Base-by-base conservation (phyloP, 352 stramenopile species). In the Pythium guiyangense region DNA sequence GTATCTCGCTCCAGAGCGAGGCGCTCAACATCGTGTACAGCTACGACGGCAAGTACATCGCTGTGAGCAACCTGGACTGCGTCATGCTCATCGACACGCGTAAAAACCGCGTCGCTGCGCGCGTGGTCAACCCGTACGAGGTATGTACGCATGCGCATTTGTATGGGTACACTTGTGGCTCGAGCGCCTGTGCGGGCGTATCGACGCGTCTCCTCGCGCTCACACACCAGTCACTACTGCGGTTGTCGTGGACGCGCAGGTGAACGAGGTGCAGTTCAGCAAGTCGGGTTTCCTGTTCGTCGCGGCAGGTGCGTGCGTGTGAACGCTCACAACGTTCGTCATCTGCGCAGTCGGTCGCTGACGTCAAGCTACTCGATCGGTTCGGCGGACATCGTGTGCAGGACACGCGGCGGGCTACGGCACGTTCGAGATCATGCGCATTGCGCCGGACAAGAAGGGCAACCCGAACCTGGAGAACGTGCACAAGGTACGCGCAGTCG, bases 261-360 rank as follows among this genome's bases (percentile, higher is more conserved):
- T 85, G 9, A 87, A 88, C 54, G 84, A 94, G 35, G 77, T 92
- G 64, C 81, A 92, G 60, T 94, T 92, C 67, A 92, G 66, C 70
- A 81, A 84, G 57, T 76, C 69, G 17, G 82, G 80, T 25, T 87
- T 88, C 42, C 63, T 94, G 22, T 94, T 91, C 48, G 84, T 92
- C 39, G 84, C 84, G 11, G 75, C 84, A 35, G 74, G 75, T 82
- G 10, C 46, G 44, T 40, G 17, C 8, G 2, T 17, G 15, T 22
- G 22, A 22, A 22, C 27, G 18, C 31, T 37, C 8, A 10, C 31
- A 10, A 12, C 31, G 31, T 10, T 37, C 31, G 31, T 37, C 2
- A 10, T 11, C 5, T 10, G 8, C 12, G 8, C 31, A 9, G 6
- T 35, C 31, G 29, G 12, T 22, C 29, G 31, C 20, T 29, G 31